Conservation (phyloP, 139 green algal species). For the Micractinium conductrix region DNA sequence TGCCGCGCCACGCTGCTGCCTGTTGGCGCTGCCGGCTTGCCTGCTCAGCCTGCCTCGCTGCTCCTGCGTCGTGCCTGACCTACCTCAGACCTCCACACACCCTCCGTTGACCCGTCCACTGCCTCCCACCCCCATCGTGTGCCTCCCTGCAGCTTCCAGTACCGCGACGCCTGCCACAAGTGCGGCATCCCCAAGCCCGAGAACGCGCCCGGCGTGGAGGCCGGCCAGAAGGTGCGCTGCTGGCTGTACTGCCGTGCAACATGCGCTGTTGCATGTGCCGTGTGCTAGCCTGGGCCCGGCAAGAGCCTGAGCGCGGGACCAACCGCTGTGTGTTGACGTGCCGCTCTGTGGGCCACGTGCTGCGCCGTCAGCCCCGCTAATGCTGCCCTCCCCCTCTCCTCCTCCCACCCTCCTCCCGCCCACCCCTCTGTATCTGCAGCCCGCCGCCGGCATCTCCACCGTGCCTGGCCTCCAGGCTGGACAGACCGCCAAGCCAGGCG, state of each 20-base stretch:
- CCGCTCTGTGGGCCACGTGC: too few species aligned
- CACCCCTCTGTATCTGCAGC: too few species aligned
- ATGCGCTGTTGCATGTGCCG: too few species aligned
- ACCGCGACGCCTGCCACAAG: slow-evolving; percentile 25
- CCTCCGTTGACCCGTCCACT: background rate
- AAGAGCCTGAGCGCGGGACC: too few species aligned
- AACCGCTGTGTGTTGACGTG: too few species aligned
- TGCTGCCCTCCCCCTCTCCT: too few species aligned
- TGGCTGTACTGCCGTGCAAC: too few species aligned
- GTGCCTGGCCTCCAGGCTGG: slow-evolving; percentile 11
- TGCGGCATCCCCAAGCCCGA: slow-evolving; percentile 12
- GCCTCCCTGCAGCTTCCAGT: slow-evolving; percentile 32
- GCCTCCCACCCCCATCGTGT: background rate
- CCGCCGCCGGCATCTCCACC: background rate
- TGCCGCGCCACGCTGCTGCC: too few species aligned
- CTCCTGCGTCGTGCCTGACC: too few species aligned
- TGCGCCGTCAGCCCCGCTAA: too few species aligned
- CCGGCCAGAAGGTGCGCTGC: background rate
- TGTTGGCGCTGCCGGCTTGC: background rate
- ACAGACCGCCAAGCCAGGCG: slow-evolving; percentile 52
- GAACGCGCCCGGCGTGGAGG: background rate
- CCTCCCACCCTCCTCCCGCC: too few species aligned
- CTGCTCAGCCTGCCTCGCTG: background rate
- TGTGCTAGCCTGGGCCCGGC: too few species aligned
- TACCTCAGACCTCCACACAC: background rate